Evolutionary conservation across 768 basidiomycete genomes (phyloP).

Genomic region (Boletus tylopilopsis): DNA sequence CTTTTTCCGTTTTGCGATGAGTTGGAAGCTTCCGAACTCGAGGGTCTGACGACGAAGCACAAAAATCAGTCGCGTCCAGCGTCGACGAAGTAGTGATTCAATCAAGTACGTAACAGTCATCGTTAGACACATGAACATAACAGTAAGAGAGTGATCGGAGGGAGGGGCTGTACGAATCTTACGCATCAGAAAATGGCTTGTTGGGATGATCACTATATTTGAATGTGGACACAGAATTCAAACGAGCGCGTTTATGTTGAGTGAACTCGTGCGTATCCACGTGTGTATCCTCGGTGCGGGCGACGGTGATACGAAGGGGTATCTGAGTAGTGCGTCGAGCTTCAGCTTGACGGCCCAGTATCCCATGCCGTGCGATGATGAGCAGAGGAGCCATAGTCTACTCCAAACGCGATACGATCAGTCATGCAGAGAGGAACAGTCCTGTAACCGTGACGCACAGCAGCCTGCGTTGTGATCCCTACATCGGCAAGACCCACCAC

Average conservation of each 20-base stretch:
- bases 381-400: conserved; percentile 15
- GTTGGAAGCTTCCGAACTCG: too few relatives aligned
- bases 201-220: background rate
- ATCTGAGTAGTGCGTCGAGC: conserved; percentile 1
- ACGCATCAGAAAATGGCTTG: conserved; percentile 7
- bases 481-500: conserved; percentile 12
- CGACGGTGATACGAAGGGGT: conserved; percentile 14
- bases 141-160: too few relatives aligned
- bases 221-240: background rate
- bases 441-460: conserved; percentile 8
- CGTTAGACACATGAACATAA: too few relatives aligned
- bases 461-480: conserved; percentile 18
- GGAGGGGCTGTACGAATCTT: too few relatives aligned
- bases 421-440: background rate
- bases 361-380: conserved; percentile 17
- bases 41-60: too few relatives aligned
- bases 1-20: too few relatives aligned
- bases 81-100: too few relatives aligned
- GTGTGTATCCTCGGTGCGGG: conserved; percentile 7
- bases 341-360: conserved; percentile 2
- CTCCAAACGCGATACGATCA: background rate
- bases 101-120: too few relatives aligned
- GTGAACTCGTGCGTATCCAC: background rate
- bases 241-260: background rate
- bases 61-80: too few relatives aligned